These are phyloP conservation scores for Fraxinus americana DNA, from an alignment of 257 asterid species.

Conservation along the genomic window DNA sequence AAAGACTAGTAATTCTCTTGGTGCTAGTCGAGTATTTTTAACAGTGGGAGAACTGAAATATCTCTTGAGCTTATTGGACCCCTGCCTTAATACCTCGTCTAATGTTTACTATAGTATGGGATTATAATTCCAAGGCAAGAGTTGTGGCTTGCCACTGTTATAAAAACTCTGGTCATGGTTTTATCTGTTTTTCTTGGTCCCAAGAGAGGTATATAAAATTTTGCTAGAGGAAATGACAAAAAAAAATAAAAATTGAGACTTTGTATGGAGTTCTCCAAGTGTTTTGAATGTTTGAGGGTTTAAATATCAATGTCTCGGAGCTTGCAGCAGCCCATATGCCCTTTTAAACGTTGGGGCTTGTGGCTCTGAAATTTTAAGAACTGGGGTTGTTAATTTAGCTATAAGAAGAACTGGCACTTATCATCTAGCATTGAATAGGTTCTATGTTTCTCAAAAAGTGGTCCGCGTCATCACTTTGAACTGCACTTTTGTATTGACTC, in stretches of 20 bases:
- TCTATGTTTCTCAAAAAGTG: neutral
- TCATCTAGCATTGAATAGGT: neutral
- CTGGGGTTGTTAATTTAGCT: neutral
- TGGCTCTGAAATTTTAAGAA: neutral
- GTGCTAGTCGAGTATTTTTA: neutral
- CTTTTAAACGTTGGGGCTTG: neutral
- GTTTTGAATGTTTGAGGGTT: neutral
- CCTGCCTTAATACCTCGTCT: neutral
- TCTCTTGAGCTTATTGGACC: neutral
- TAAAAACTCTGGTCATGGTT: neutral
- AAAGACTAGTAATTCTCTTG: neutral
- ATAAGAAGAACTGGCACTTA: neutral
- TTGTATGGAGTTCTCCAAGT: neutral
- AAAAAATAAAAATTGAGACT: neutral
- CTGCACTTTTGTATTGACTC: neutral
- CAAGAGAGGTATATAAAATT: neutral
- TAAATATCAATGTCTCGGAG: neutral
- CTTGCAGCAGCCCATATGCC: neutral
- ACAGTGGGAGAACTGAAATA: neutral
- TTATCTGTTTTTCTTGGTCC: neutral
- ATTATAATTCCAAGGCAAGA: neutral
- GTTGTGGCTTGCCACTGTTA: neutral
- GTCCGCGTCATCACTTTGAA: neutral
- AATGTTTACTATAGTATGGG: neutral
- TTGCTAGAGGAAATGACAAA: neutral